Percentiles rank a stretch among this genome's conserved stretches.
phyloP scores from a whole-genome alignment of 2,329 filamentous ascomycete genomes.

The Diaporthe sp. region DNA sequence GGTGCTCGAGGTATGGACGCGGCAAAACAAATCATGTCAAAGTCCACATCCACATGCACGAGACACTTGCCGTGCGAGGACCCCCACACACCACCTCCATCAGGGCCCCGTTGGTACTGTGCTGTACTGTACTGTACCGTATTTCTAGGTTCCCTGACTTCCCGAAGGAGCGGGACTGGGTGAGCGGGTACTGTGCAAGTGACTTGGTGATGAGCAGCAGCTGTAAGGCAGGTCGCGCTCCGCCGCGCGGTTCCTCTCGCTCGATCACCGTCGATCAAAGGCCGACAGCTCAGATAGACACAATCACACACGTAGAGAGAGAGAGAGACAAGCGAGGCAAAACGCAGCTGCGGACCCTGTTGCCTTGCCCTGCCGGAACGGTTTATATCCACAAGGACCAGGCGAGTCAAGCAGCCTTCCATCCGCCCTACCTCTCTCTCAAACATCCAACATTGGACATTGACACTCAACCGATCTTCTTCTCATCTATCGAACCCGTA shows the following conservation, averaged over 20 bases:
- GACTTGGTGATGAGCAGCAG: background rate
- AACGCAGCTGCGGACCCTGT: background rate
- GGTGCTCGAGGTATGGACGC: constrained; percentile 9
- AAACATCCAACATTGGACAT: background rate
- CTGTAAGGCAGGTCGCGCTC: constrained; percentile 12
- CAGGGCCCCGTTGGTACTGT: background rate
- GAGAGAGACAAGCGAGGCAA: background rate
- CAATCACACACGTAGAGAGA: too few relatives aligned
- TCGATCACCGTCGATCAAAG: background rate
- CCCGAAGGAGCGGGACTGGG: background rate
- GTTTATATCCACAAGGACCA: constrained; percentile 22
- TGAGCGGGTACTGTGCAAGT: background rate
- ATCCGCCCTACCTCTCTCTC: constrained; percentile 6
- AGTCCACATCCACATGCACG: constrained; percentile 5
- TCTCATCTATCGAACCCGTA: background rate
- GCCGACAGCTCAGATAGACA: background rate
- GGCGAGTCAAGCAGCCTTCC: constrained; percentile 28
- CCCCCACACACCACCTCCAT: constrained; percentile 18
- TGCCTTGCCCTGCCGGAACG: background rate
- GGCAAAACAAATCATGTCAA: constrained; percentile 7
- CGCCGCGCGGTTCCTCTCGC: background rate
- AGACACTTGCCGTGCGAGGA: constrained; percentile 28
- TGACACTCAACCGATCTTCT: constrained; percentile 1
- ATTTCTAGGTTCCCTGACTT: background rate
- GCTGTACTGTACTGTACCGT: background rate